Base-by-base conservation (phyloP, 129 eudicot species). In the Saussurea involucrata region DNA sequence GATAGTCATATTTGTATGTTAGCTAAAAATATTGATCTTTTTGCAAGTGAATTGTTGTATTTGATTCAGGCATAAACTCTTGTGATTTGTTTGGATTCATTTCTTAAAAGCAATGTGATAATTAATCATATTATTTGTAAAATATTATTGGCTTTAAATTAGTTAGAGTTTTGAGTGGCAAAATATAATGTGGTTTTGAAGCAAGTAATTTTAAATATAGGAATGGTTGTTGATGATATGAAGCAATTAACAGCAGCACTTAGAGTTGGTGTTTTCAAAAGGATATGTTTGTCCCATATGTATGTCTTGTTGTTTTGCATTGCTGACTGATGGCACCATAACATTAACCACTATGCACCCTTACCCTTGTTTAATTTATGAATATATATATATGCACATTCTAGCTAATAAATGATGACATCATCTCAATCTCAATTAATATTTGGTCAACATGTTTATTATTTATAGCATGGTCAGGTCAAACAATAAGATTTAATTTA, bases 221-320 rank as follows among this genome's bases (percentile, higher is more conserved):
- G 49, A 40, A 53, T 53, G 61, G 21, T 53, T 40, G 49, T 17
- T 53, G n/a, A n/a, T n/a, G n/a, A n/a, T n/a, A n/a, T n/a, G 61
- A n/a, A 46, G 21, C 20, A 46, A 46, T 46, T 46, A 46, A 21
- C 21, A 46, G 58, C 58, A 46, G 21, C 20, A 44, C 55, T 49
- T 49, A 21, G 46, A 31, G 46, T 66, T 57, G 61, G 70, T 71
- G 27, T 44, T 71, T 79, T 71, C 1, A 78, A 71, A 79, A 79
- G 83, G 34, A 29, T 79, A 63, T 71, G 65, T 79, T 79, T 71
- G 83, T 71, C 83, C 77, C 78, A 71, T 79, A 71, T 40, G 71
- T 69, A 24, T 71, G 67, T 79, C 61, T 63, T 64, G 28, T 79
- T 71, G 72, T 25, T 28, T 20, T 78, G 49, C 13, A 44, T 78